These are phyloP conservation scores for Reutealis trisperma DNA, from an alignment of 345 rosid genomes.

Conservation along the genomic window DNA sequence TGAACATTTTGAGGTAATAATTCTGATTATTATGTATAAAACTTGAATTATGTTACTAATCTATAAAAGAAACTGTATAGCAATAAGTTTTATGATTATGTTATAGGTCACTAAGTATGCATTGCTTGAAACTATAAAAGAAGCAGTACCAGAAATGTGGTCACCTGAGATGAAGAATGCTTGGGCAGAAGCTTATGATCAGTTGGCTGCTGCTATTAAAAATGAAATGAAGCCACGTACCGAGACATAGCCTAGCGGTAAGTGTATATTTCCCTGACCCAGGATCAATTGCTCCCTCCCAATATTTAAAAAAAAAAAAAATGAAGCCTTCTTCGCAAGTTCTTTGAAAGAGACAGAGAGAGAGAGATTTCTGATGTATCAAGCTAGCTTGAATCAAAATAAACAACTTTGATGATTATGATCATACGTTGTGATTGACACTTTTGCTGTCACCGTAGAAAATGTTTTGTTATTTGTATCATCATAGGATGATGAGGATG, in stretches of 20 bases:
- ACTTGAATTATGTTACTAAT: neutral
- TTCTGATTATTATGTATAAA: neutral
- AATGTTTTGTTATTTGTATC: too few species aligned
- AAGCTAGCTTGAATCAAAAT: neutral
- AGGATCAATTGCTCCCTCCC: too few species aligned
- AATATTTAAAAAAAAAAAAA: too few species aligned
- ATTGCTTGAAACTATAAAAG: conserved; percentile 69
- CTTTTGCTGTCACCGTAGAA: too few species aligned
- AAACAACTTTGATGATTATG: neutral
- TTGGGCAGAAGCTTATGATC: conserved; percentile 84
- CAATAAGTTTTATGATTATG: too few species aligned
- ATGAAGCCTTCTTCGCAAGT: conserved; percentile 46
- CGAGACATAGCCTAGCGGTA: too few species aligned
- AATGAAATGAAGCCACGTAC: conserved; percentile 67
- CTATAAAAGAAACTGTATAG: too few species aligned
- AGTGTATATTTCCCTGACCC: too few species aligned
- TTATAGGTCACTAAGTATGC: conserved; percentile 67
- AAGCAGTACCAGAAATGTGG: conserved; percentile 86
- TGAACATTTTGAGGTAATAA: conserved; percentile 71
- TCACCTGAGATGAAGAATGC: conserved; percentile 78
- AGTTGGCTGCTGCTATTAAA: conserved; percentile 64
- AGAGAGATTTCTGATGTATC: neutral
- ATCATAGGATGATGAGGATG: too few species aligned
- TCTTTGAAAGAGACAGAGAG: neutral
- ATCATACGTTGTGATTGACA: too few species aligned